These are phyloP conservation scores for Fusarium brachygibbosum DNA, from an alignment of 2,329 filamentous ascomycete genomes.

Conservation along the genomic window DNA sequence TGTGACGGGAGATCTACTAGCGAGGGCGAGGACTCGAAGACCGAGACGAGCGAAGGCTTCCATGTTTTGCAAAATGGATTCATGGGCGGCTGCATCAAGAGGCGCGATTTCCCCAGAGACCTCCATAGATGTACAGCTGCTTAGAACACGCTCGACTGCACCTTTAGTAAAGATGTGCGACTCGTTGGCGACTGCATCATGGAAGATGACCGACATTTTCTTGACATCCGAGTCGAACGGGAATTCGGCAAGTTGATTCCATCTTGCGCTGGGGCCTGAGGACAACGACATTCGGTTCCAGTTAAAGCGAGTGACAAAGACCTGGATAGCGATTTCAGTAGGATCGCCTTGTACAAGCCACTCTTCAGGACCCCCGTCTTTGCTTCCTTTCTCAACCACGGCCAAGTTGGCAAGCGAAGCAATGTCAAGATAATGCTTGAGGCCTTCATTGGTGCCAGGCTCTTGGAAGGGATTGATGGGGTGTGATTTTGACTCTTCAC, in stretches of 20 bases:
- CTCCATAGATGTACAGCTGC: slow-evolving; percentile 67
- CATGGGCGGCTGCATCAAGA: slow-evolving; percentile 56
- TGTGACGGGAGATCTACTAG: slow-evolving; percentile 47
- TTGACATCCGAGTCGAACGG: slow-evolving; percentile 82
- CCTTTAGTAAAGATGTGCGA: slow-evolving; percentile 71
- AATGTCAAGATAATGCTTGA: slow-evolving; percentile 71
- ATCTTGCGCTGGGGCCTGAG: slow-evolving; percentile 61
- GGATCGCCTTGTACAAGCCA: slow-evolving; percentile 77
- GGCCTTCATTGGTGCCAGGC: slow-evolving; percentile 58
- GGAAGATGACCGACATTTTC: slow-evolving; percentile 80
- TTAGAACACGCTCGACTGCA: slow-evolving; percentile 75
- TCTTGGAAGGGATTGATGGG: slow-evolving; percentile 48
- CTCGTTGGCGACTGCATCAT: slow-evolving; percentile 55
- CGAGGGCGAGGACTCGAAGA: slow-evolving; percentile 75
- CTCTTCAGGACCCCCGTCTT: slow-evolving; percentile 56
- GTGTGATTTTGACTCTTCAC: slow-evolving; percentile 48
- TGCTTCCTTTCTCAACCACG: slow-evolving; percentile 63
- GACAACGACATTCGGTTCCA: slow-evolving; percentile 69
- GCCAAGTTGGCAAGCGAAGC: slow-evolving; percentile 76
- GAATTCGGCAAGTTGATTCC: slow-evolving; percentile 74
- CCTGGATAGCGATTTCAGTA: slow-evolving; percentile 78
- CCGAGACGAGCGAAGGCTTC: slow-evolving; percentile 73
- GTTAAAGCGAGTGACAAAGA: slow-evolving; percentile 77
- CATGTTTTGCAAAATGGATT: slow-evolving; percentile 73
- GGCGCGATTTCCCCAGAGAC: slow-evolving; percentile 56